Percentiles rank a stretch among this genome's conserved stretches.
phyloP scores from a whole-genome alignment of 2,329 filamentous ascomycete species.

The Tricladium varicosporioides region DNA sequence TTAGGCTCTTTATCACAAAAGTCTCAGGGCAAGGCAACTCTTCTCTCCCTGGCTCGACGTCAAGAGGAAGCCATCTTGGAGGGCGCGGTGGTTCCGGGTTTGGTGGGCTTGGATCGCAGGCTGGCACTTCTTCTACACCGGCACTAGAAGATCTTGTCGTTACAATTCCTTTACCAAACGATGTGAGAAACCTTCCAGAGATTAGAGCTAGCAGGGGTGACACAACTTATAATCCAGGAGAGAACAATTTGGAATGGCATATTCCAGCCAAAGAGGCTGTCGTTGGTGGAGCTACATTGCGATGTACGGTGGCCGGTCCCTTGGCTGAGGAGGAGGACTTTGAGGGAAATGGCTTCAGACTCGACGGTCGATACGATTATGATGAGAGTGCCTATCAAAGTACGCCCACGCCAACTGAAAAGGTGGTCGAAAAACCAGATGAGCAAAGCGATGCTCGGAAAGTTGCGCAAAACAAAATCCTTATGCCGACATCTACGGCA shows the following conservation, averaged over 20 bases:
- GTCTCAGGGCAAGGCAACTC: slow-evolving; percentile 50
- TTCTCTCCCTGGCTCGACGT: slow-evolving; percentile 38
- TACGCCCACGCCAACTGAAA: slow-evolving; percentile 29
- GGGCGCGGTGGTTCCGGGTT: slow-evolving; percentile 48
- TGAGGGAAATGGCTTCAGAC: slow-evolving; percentile 33
- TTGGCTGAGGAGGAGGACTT: slow-evolving; percentile 49
- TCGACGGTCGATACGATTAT: slow-evolving; percentile 43
- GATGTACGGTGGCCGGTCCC: slow-evolving; percentile 76
- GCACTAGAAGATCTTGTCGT: slow-evolving; percentile 75
- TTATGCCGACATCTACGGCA: slow-evolving; percentile 78
- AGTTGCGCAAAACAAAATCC: slow-evolving; percentile 66
- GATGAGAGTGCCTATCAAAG: slow-evolving; percentile 56
- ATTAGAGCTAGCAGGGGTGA: slow-evolving; percentile 80
- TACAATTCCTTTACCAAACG: slow-evolving; percentile 72
- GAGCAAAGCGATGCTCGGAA: slow-evolving; percentile 50
- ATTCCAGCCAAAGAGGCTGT: slow-evolving; percentile 76
- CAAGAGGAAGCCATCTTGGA: slow-evolving; percentile 35
- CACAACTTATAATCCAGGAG: slow-evolving; percentile 74
- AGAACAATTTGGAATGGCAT: slow-evolving; percentile 76
- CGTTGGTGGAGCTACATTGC: slow-evolving; percentile 67
- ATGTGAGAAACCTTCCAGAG: slow-evolving; percentile 80
- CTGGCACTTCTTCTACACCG: slow-evolving; percentile 43
- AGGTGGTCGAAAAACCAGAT: slow-evolving; percentile 36
- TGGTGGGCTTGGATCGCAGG: slow-evolving; percentile 40
- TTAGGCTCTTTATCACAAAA: slow-evolving; percentile 70